phyloP scores from a whole-genome alignment of 75 land plant species.

The Selaginella tamariscina region DNA sequence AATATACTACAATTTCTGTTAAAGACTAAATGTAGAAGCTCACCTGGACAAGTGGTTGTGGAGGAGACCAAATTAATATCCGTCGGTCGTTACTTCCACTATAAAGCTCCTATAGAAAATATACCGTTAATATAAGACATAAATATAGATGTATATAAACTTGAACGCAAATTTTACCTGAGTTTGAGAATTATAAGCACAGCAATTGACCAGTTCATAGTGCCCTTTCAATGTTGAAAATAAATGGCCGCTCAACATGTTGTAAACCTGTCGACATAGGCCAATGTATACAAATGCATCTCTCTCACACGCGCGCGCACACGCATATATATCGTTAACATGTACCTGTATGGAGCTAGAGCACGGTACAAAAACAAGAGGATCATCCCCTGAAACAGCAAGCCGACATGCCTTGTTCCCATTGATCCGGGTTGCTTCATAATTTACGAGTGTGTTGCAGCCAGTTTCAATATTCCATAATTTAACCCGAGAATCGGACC shows the following conservation, averaged over 20 bases:
- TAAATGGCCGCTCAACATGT: constrained; percentile 73
- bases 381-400: constrained; percentile 51
- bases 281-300: too few relatives aligned
- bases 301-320: too few relatives aligned
- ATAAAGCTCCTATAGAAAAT: constrained; percentile 54
- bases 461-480: constrained; percentile 96
- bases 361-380: constrained; percentile 79
- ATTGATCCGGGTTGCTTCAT: constrained; percentile 45
- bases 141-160: too few relatives aligned
- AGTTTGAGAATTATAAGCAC: constrained; percentile 50
- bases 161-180: constrained; percentile 66
- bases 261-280: constrained; percentile 46
- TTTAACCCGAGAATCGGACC: constrained; percentile 86
- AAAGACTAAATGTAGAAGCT: too few relatives aligned
- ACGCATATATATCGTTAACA: neutral
- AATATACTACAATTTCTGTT: neutral
- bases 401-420: constrained; percentile 52
- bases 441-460: constrained; percentile 78
- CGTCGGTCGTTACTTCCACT: constrained; percentile 84
- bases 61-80: constrained; percentile 86
- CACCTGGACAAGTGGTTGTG: constrained; percentile 12
- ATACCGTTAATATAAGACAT: neutral
- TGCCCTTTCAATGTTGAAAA: constrained; percentile 52
- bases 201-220: constrained; percentile 84
- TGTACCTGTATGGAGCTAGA: constrained; percentile 49